Evolutionary conservation across 2,329 filamentous ascomycete species (phyloP).

Genomic region (Exophiala sp.): DNA sequence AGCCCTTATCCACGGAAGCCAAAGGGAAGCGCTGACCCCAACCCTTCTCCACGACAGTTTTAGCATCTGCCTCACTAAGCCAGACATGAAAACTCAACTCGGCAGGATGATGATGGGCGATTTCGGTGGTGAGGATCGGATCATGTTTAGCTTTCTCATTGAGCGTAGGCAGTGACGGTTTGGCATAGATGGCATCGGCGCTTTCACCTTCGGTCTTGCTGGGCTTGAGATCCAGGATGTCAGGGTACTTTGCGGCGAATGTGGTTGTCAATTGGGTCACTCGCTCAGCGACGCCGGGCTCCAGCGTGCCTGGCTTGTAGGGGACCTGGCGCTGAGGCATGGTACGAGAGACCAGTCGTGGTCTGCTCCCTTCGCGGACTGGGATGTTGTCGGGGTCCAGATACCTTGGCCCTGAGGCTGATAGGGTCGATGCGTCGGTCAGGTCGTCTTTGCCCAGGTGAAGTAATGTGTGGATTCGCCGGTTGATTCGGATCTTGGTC

Average conservation of each 20-base stretch:
- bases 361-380: conserved; percentile 9
- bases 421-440: conserved; percentile 16
- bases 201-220: conserved; percentile 21
- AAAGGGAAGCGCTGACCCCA: conserved; percentile 22
- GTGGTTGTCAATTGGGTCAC: conserved; percentile 8
- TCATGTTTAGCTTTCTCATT: conserved; percentile 10
- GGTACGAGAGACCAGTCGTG: conserved; percentile 17
- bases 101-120: conserved; percentile 19
- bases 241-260: conserved; percentile 13
- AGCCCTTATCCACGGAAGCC: conserved; percentile 19
- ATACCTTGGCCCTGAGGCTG: conserved; percentile 14
- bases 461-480: conserved; percentile 12
- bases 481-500: conserved; percentile 22
- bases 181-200: conserved; percentile 20
- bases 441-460: conserved; percentile 21
- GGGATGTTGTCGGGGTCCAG: conserved; percentile 14
- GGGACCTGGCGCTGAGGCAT: conserved; percentile 26
- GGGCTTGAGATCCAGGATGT: conserved; percentile 15
- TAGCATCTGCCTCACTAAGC: conserved; percentile 21
- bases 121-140: conserved; percentile 14
- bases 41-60: conserved; percentile 21
- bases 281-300: conserved; percentile 14
- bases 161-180: conserved; percentile 8
- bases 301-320: conserved; percentile 9
- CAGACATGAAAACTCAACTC: conserved; percentile 22